Conservation (phyloP, 2,329 filamentous ascomycete species). For the Sporothrix phasma region DNA sequence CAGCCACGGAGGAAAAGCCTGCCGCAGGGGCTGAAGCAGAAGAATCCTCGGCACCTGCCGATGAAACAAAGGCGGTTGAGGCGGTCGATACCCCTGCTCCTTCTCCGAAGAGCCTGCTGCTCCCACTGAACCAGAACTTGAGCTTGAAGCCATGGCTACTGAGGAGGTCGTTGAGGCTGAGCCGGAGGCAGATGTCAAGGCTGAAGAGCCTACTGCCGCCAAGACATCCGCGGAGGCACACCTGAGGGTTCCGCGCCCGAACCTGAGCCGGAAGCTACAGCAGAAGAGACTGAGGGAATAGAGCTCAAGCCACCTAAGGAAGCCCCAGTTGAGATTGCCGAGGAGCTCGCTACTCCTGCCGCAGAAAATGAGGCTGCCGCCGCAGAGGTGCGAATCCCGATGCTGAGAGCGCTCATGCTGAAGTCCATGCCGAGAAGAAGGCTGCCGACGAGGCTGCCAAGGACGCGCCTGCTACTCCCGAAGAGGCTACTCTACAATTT, state of each 20-base stretch:
- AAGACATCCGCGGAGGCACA: not conserved
- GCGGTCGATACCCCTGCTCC: not conserved
- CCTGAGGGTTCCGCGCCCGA: not conserved
- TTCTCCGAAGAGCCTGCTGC: not conserved
- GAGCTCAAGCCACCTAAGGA: not conserved
- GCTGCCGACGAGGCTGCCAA: not conserved
- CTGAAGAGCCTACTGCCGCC: not conserved
- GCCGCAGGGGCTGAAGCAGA: not conserved
- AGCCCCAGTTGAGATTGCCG: not conserved
- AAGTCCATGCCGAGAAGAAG: not conserved
- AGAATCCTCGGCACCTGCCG: not conserved
- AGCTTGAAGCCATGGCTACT: not conserved
- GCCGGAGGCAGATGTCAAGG: not conserved
- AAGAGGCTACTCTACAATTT: not conserved
- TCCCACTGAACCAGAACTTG: not conserved
- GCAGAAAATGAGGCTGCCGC: not conserved
- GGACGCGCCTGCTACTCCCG: not conserved
- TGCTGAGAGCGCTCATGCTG: not conserved
- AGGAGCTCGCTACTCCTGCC: not conserved
- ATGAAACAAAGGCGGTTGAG: conserved; percentile 3
- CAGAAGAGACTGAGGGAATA: not conserved
- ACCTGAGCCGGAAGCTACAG: not conserved
- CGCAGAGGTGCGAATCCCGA: not conserved
- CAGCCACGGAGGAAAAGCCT: not conserved
- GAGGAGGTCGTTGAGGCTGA: not conserved